Base-by-base conservation (phyloP, 2,329 filamentous ascomycete species). In the Colletotrichum acutatum region DNA sequence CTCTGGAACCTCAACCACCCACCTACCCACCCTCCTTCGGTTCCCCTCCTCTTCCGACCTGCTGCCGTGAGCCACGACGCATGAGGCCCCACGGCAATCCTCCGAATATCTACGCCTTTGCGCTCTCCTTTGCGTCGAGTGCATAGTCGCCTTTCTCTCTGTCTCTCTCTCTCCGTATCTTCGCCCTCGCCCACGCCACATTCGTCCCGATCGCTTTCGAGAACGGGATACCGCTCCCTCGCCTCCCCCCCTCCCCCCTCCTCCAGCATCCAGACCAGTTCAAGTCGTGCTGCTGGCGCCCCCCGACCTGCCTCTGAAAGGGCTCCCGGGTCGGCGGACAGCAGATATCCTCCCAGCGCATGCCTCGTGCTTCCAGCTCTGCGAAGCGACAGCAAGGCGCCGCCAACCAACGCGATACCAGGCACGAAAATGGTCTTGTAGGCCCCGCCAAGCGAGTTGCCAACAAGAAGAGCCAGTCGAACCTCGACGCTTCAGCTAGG, bases 351-450 rank as follows among this genome's bases (percentile, higher is more conserved):
- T 76, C 76, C 76, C 78, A 80, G 84, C 87, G 87, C 87, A 91
- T 91, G 89, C 88, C 89, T 90, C 89, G 89, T 82, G 87, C 85
- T 80, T 85, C 88, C 78, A 86, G 84, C 82, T 87, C 87, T 82
- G 82, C 85, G 82, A 91, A 91, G 87, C 88, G 89, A 90, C 88
- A 90, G 83, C 86, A 87, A 85, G 87, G 86, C 84, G 86, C 87
- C 81, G 84, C 84, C 77, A 92, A 87, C 85, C 89, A 91, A 83
- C 91, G 91, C 86, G 92, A 92, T 84, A 90, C 88, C 80, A 91
- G 93, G 83, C 93, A 97, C 85, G 95, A 98, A 85, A 95, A 94
- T 92, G 95, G 94, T 80, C 88, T 95, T 83, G 93, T 95, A 88
- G 92, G 92, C 79, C 81, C 83, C 72, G 81, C 79, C 63, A 84